These are phyloP conservation scores for Endothia cerciana DNA, from an alignment of 2,329 filamentous ascomycete species.

Conservation along the genomic window DNA sequence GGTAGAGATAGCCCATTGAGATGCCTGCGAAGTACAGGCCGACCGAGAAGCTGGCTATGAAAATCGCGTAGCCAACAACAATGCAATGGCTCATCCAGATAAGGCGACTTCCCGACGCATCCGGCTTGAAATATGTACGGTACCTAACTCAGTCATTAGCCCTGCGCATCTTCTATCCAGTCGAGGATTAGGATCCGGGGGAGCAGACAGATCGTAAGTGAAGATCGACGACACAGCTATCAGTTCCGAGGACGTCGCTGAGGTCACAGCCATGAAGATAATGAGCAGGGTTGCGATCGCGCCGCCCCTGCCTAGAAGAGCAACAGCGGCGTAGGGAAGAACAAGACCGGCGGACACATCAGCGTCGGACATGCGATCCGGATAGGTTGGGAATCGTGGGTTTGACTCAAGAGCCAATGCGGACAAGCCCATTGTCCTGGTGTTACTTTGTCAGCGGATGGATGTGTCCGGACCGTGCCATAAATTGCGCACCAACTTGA, in stretches of 20 bases:
- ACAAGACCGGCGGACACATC: conserved; percentile 85
- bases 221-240: conserved; percentile 88
- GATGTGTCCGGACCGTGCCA: background rate
- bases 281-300: conserved; percentile 79
- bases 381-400: conserved; percentile 73
- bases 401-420: conserved; percentile 79
- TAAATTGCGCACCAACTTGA: no score
- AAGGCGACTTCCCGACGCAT: conserved; percentile 73
- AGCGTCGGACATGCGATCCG: conserved; percentile 68
- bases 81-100: conserved; percentile 79
- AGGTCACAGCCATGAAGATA: conserved; percentile 90
- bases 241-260: conserved; percentile 78
- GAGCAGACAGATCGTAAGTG: conserved; percentile 71
- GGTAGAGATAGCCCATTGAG: conserved; percentile 85
- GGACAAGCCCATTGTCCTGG: conserved; percentile 76
- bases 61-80: conserved; percentile 71
- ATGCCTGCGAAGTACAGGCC: conserved; percentile 76
- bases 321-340: conserved; percentile 82
- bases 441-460: background rate
- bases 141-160: conserved; percentile 48
- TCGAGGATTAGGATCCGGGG: background rate
- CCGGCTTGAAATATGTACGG: conserved; percentile 82
- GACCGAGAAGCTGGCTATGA: conserved; percentile 79
- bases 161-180: background rate
- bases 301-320: conserved; percentile 79